phyloP scores from a whole-genome alignment of 192 early-diverging fungal genomes.

The Gonapodya prolifera region DNA sequence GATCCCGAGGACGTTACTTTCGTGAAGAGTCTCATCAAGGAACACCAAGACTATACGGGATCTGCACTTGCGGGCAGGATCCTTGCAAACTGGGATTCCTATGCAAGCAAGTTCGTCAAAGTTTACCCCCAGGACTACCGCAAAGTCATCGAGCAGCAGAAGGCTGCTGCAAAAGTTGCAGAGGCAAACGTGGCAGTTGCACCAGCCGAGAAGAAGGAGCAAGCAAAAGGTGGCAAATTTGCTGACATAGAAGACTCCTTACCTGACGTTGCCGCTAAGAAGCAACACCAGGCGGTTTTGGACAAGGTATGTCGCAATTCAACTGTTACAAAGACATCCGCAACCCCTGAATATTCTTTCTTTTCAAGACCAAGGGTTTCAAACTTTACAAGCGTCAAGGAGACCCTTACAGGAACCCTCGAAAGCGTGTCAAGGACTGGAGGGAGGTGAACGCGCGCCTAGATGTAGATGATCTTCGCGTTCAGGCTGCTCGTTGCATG shows the following conservation, averaged over 20 bases:
- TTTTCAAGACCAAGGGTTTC: conserved; percentile 52
- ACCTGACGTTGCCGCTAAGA: conserved; percentile 60
- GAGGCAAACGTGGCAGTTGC: conserved; percentile 10
- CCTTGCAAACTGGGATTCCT: conserved; percentile 52
- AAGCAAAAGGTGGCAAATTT: conserved; percentile 30
- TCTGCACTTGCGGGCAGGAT: conserved; percentile 61
- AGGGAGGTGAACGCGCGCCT: conserved; percentile 90
- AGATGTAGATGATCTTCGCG: conserved; percentile 62
- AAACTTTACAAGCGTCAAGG: conserved; percentile 82
- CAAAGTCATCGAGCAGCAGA: conserved; percentile 57
- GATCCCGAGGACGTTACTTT: conserved; percentile 61
- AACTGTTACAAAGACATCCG: no score
- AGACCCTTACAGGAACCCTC: conserved; percentile 77
- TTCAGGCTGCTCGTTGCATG: conserved; percentile 96
- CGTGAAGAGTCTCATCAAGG: conserved; percentile 61
- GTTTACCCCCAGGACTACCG: conserved; percentile 90
- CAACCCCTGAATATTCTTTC: no score
- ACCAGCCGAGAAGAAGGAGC: conserved; percentile 16
- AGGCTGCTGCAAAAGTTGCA: conserved; percentile 20
- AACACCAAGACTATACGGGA: conserved; percentile 71
- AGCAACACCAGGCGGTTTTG: conserved; percentile 52
- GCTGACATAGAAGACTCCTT: conserved; percentile 85
- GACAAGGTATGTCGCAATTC: no score
- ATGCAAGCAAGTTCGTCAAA: conserved; percentile 75
- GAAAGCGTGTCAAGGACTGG: conserved; percentile 76